Evolutionary conservation across 306 rosid species (phyloP).

Genomic region (Betula pendula): DNA sequence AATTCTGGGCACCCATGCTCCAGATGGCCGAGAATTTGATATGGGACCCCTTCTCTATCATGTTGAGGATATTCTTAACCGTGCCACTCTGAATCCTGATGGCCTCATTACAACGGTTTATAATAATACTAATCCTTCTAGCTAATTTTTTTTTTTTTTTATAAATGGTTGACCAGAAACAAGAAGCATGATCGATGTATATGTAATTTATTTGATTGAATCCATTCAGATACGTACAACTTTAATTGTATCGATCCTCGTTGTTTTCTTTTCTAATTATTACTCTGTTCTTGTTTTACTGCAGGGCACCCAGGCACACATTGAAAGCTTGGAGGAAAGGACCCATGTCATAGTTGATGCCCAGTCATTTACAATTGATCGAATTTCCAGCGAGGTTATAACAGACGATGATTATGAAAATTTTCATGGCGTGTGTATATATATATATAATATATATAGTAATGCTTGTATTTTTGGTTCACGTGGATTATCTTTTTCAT

Average conservation of each 20-base stretch:
- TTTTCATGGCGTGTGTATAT: too few species aligned
- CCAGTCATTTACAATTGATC: constrained; percentile 46
- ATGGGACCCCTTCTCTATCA: constrained; percentile 49
- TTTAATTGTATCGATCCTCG: not conserved
- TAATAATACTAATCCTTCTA: constrained; percentile 1
- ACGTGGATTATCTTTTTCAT: too few species aligned
- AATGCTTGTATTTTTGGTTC: too few species aligned
- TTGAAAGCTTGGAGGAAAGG: constrained; percentile 40
- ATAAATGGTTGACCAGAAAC: too few species aligned
- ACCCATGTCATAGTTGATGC: constrained; percentile 36
- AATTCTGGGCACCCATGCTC: constrained; percentile 43
- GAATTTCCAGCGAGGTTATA: constrained; percentile 59
- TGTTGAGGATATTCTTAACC: constrained; percentile 53
- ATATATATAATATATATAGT: not conserved
- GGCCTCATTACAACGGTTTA: constrained; percentile 30
- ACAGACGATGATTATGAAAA: not conserved
- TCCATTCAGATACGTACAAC: not conserved
- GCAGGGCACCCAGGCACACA: constrained; percentile 34
- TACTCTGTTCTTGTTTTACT: constrained; percentile 11
- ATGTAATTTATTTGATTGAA: not conserved
- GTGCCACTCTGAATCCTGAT: constrained; percentile 29
- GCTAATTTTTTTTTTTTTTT: too few species aligned
- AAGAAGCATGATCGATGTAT: too few species aligned
- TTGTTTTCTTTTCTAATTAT: not conserved
- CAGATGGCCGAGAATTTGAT: constrained; percentile 48